Evolutionary conservation across 1,139 yeast genomes (phyloP).

Genomic region (Hyphopichia buzzinii): DNA sequence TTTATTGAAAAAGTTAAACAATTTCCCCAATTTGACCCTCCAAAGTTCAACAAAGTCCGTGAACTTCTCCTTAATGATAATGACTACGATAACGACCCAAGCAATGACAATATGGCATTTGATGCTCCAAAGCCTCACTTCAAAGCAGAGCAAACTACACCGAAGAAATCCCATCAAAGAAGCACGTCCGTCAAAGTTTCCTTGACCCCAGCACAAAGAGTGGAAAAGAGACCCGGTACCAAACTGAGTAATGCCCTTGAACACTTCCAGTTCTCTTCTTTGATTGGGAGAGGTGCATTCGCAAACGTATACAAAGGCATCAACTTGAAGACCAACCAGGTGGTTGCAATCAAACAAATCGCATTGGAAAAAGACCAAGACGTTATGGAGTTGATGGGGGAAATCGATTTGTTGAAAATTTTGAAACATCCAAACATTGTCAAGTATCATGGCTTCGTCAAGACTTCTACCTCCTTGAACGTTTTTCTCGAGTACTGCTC

Average conservation of each 20-base stretch:
- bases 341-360: constrained; percentile 85
- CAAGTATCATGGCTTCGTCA: constrained; percentile 84
- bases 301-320: constrained; percentile 88
- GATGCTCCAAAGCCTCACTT: background rate
- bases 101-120: background rate
- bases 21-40: background rate
- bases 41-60: background rate
- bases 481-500: constrained; percentile 77
- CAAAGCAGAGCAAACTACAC: constrained; percentile 13
- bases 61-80: background rate
- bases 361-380: constrained; percentile 49
- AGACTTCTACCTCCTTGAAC: constrained; percentile 62
- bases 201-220: constrained; percentile 53
- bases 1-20: constrained; percentile 13
- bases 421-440: constrained; percentile 85
- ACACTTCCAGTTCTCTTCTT: constrained; percentile 59
- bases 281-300: constrained; percentile 92
- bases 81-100: background rate
- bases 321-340: constrained; percentile 61
- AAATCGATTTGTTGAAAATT: constrained; percentile 78
- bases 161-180: constrained; percentile 18
- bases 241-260: constrained; percentile 45
- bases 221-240: constrained; percentile 41
- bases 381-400: constrained; percentile 64
- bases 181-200: constrained; percentile 43